Base-by-base conservation (phyloP, 345 rosid genomes). In the Rhizophora apiculata region DNA sequence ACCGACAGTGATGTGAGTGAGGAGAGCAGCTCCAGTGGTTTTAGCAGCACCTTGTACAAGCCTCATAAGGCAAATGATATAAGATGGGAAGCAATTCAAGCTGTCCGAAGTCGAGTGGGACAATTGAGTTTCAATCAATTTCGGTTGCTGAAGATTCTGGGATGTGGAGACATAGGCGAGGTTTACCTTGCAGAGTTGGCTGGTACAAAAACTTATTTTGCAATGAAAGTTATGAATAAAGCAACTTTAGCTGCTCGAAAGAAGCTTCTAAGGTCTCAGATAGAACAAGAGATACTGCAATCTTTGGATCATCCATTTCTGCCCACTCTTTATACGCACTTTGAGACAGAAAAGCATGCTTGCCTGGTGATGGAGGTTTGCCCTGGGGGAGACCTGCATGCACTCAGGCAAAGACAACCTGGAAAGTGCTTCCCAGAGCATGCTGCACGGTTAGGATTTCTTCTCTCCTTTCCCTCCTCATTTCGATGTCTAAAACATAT, bases 351-450 rank as follows among this genome's bases (percentile, higher is more conserved):
- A 65, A 89, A 83, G 75, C 81, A 78, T 73, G 79, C 97, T 24
- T 91, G 96, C 81, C 80, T 93, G 79, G 85, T 93, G n/a, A 91
- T 93, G 97, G 98, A 94, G 86, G 91, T 88, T 70, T 94, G 98
- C 74, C 97, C 98, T n/a, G 97, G 96, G 0, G 98, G 98, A 60
- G 97, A 91, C 74, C 74, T 94, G 73, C 90, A 91, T 77, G 83
- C 90, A 30, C 90, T 91, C 67, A 64, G 91, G 78, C 97, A 91
- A 75, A 87, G 84, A 66, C 97, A 89, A 79, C 96, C 87, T 4
- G 97, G 96, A 46, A 91, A 94, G 70, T 84, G 77, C 80, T 93
- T 94, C 74, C 75, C 91, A 4, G 98, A 94, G 77, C 88, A 89
- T 62, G 98, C 97, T 60, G 98, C 93, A 36, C 81, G 95, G 98